Conservation (phyloP, 768 basidiomycete genomes). For the Auricularia cornea region DNA sequence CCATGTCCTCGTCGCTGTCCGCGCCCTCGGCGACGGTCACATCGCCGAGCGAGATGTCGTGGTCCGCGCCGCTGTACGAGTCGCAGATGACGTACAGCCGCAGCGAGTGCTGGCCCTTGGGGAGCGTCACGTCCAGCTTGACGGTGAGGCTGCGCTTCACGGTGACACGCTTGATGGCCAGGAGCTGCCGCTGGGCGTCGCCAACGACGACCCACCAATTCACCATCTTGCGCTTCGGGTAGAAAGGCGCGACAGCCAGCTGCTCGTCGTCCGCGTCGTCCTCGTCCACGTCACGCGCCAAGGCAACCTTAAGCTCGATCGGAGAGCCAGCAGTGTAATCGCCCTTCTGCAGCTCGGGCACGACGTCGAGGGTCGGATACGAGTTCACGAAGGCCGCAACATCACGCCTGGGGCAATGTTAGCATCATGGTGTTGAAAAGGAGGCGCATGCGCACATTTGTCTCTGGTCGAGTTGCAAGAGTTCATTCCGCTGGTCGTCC, state of each 20-base stretch:
- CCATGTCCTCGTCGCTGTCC: slow-evolving; percentile 70
- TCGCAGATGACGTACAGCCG: slow-evolving; percentile 92
- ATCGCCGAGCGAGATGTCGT: slow-evolving; percentile 75
- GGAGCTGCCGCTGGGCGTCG: slow-evolving; percentile 70
- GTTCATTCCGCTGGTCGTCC: slow-evolving; percentile 72
- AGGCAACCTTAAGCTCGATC: slow-evolving; percentile 68
- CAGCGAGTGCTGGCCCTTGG: slow-evolving; percentile 73
- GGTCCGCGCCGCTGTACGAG: slow-evolving; percentile 85
- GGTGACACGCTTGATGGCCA: slow-evolving; percentile 84
- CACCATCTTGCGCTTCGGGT: slow-evolving; percentile 81
- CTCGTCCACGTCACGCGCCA: slow-evolving; percentile 76
- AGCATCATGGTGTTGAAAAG: slow-evolving; percentile 6
- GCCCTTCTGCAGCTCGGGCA: slow-evolving; percentile 76
- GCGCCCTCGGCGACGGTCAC: slow-evolving; percentile 89
- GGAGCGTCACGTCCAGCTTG: slow-evolving; percentile 83
- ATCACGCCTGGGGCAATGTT: slow-evolving; percentile 56
- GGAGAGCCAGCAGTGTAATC: slow-evolving; percentile 82
- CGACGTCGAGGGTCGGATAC: slow-evolving; percentile 92
- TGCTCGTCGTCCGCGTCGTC: slow-evolving; percentile 69
- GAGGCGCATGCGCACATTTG: slow-evolving; percentile 75
- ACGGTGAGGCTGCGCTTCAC: slow-evolving; percentile 62
- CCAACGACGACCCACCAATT: slow-evolving; percentile 98
- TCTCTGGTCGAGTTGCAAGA: slow-evolving; percentile 74
- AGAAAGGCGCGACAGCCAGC: slow-evolving; percentile 86
- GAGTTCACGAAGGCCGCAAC: slow-evolving; percentile 95